Evolutionary conservation across 2,329 filamentous ascomycete genomes (phyloP).

Genomic region (Colletotrichum scovillei): DNA sequence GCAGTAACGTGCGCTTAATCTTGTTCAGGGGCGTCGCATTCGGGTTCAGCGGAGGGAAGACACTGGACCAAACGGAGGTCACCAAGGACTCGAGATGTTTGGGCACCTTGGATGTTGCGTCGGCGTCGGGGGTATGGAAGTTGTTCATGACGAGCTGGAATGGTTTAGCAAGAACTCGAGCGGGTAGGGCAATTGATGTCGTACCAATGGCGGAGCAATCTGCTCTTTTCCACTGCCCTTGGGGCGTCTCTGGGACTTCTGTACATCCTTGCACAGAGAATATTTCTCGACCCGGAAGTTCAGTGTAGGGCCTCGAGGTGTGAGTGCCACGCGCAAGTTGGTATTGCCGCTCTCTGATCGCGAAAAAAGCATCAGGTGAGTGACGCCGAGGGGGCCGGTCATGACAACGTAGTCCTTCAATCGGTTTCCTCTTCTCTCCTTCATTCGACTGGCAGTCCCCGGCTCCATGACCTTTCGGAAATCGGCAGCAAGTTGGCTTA

Average conservation of each 20-base stretch:
- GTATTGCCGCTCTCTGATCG: conserved; percentile 91
- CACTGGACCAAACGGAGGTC: conserved; percentile 93
- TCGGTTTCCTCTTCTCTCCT: conserved; percentile 89
- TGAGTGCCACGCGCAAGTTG: conserved; percentile 87
- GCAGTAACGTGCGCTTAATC: conserved; percentile 89
- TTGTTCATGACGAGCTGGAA: conserved; percentile 95
- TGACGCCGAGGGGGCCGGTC: conserved; percentile 93
- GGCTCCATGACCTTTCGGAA: conserved; percentile 96
- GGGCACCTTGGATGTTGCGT: conserved; percentile 77
- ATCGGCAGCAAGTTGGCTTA: conserved; percentile 92
- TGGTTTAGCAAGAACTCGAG: conserved; percentile 41
- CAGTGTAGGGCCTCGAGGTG: conserved; percentile 90
- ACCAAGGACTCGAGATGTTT: conserved; percentile 94
- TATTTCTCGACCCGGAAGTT: conserved; percentile 97
- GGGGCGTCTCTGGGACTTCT: conserved; percentile 84
- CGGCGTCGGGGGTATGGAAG: conserved; percentile 75
- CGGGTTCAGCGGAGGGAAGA: conserved; percentile 96
- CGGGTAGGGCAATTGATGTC: conserved; percentile 35
- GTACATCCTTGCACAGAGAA: conserved; percentile 91
- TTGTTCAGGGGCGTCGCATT: conserved; percentile 89
- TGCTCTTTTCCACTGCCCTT: conserved; percentile 87
- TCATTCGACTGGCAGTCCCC: conserved; percentile 87
- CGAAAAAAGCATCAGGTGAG: conserved; percentile 93
- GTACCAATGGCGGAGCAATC: conserved; percentile 82
- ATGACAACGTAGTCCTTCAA: conserved; percentile 94